Conservation (phyloP, 108 stramenopile species). For the Parmales sp. region DNA sequence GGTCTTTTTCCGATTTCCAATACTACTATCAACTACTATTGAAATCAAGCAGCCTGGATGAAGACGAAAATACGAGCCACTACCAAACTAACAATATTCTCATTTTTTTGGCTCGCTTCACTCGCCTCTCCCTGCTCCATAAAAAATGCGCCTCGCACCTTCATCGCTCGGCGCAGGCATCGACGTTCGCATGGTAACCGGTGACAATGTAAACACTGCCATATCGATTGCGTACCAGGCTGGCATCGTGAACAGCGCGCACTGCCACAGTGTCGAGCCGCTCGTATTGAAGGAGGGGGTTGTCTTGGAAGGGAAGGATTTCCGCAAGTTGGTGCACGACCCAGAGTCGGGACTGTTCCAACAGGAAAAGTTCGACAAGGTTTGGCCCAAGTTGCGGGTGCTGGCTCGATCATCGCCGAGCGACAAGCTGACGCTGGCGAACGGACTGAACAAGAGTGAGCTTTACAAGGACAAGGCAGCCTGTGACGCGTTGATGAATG, state of each 20-base stretch:
- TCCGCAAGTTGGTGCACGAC: constrained; percentile 49
- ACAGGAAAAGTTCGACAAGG: constrained; percentile 65
- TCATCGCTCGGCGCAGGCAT: constrained; percentile 60
- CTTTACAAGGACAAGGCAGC: constrained; percentile 51
- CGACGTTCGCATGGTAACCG: constrained; percentile 96
- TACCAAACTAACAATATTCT: too few relatives aligned
- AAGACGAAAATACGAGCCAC: too few relatives aligned
- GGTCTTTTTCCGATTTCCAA: too few relatives aligned
- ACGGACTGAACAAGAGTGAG: constrained; percentile 71
- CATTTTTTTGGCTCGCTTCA: too few relatives aligned
- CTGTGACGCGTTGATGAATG: constrained; percentile 30
- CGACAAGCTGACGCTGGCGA: constrained; percentile 70
- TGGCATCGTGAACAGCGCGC: constrained; percentile 59
- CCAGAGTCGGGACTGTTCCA: constrained; percentile 58
- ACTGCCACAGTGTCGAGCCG: constrained; percentile 29
- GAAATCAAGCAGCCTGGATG: too few relatives aligned
- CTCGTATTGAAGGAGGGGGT: constrained; percentile 25
- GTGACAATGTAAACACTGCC: constrained; percentile 89
- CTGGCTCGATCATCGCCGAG: constrained; percentile 65
- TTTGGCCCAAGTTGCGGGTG: constrained; percentile 71
- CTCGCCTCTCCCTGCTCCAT: too few relatives aligned
- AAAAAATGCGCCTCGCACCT: too few relatives aligned
- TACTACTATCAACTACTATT: too few relatives aligned
- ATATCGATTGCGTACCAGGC: constrained; percentile 84
- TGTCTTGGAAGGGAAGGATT: constrained; percentile 67